Conservation (phyloP, 106 monocot genomes). For the Vanilla planifolia region DNA sequence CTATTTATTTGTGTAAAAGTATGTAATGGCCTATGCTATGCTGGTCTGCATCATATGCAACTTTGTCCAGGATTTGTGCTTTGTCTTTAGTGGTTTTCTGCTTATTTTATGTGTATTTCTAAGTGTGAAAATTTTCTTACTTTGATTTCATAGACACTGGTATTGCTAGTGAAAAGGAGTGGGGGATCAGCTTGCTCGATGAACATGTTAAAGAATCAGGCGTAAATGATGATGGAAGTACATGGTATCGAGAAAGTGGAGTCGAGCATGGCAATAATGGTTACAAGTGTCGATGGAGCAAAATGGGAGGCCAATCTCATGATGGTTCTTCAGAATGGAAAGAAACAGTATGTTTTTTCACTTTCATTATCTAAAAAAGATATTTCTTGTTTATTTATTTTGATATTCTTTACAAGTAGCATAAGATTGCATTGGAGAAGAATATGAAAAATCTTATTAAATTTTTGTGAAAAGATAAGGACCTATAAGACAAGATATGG, state of each 20-base stretch:
- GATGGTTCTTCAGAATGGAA: conserved; percentile 87
- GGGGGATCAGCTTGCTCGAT: conserved; percentile 92
- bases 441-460: too few relatives aligned
- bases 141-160: conserved; percentile 87
- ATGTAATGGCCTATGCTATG: not conserved
- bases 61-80: not conserved
- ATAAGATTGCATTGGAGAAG: not conserved
- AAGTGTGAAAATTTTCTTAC: conserved; percentile 28
- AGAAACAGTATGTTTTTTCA: conserved; percentile 63
- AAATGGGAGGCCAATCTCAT: conserved; percentile 77
- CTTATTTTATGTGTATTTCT: conserved; percentile 13
- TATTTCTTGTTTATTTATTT: not conserved
- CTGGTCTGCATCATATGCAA: not conserved
- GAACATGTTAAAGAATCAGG: conserved; percentile 78
- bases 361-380: not conserved
- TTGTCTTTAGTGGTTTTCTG: conserved; percentile 3
- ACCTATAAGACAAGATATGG: too few relatives aligned
- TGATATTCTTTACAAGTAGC: not conserved
- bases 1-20: not conserved
- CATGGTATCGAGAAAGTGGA: conserved; percentile 94
- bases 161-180: conserved; percentile 99
- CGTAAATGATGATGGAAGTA: conserved; percentile 91
- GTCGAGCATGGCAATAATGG: conserved; percentile 84
- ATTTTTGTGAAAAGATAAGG: too few relatives aligned
- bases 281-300: conserved; percentile 79